These are phyloP conservation scores for Raddia guianensis DNA, from an alignment of 176 grass and related monocot species.

Conservation along the genomic window DNA sequence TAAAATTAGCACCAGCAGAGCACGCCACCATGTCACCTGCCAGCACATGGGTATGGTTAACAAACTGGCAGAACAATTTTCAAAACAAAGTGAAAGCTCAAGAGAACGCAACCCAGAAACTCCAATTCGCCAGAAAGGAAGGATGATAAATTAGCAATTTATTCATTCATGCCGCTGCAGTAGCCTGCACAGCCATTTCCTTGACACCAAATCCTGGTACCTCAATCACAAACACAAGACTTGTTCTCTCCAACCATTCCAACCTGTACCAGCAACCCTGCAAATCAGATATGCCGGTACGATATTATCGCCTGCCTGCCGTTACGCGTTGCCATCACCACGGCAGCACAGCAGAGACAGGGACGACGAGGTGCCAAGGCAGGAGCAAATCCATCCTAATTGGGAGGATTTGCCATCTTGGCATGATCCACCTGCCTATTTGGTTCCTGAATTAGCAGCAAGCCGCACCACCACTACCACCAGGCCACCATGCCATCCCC, in stretches of 20 bases:
- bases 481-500: conserved; percentile 34
- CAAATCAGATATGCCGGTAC: background rate
- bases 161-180: background rate
- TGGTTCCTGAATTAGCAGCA: conserved; percentile 33
- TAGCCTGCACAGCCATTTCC: background rate
- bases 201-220: background rate
- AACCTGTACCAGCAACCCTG: background rate
- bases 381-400: background rate
- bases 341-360: background rate
- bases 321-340: background rate
- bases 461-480: conserved; percentile 22
- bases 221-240: background rate
- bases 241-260: background rate
- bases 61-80: background rate
- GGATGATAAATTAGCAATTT: background rate
- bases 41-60: conserved; percentile 13
- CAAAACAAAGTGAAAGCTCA: background rate
- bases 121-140: background rate
- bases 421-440: background rate
- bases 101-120: background rate
- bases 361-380: conserved; percentile 10
- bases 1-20: conserved; percentile 90
- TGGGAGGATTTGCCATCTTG: conserved; percentile 1
- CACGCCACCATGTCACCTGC: conserved; percentile 73
- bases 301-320: background rate